phyloP scores from a whole-genome alignment of 805 yeast genomes.

The Yarrowia divulgata region DNA sequence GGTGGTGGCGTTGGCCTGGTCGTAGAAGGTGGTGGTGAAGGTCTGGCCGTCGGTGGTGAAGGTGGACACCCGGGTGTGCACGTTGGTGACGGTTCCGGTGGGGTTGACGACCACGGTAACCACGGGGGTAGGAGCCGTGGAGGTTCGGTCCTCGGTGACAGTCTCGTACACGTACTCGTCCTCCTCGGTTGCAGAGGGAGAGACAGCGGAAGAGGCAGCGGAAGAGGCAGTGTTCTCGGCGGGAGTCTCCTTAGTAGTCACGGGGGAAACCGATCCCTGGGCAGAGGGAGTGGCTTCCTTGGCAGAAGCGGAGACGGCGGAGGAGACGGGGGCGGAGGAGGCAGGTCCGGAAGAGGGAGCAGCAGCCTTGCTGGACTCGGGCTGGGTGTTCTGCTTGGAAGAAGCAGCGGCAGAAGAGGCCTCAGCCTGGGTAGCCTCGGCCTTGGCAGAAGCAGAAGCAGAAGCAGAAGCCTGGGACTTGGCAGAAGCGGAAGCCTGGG shows the following conservation, averaged over 20 bases:
- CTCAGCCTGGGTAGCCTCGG: too few relatives aligned
- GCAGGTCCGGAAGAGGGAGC: not conserved
- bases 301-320: constrained; percentile 11
- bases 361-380: constrained; percentile 2
- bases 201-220: not conserved
- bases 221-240: not conserved
- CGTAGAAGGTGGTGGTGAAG: constrained; percentile 34
- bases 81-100: constrained; percentile 39
- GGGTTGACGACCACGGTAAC: constrained; percentile 41
- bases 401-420: not conserved
- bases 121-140: constrained; percentile 39
- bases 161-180: constrained; percentile 35
- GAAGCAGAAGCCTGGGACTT: not conserved
- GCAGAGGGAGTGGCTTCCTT: constrained; percentile 14
- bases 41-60: constrained; percentile 41
- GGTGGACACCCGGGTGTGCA: constrained; percentile 38
- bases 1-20: constrained; percentile 17
- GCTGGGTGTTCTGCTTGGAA: not conserved
- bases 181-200: constrained; percentile 7
- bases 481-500: constrained; percentile 16
- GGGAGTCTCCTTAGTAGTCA: not conserved
- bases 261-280: not conserved
- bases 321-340: not conserved
- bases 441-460: not conserved
- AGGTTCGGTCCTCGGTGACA: constrained; percentile 14